Base-by-base conservation (phyloP, 169 alveolate genomes). In the Plasmodium vivax region DNA sequence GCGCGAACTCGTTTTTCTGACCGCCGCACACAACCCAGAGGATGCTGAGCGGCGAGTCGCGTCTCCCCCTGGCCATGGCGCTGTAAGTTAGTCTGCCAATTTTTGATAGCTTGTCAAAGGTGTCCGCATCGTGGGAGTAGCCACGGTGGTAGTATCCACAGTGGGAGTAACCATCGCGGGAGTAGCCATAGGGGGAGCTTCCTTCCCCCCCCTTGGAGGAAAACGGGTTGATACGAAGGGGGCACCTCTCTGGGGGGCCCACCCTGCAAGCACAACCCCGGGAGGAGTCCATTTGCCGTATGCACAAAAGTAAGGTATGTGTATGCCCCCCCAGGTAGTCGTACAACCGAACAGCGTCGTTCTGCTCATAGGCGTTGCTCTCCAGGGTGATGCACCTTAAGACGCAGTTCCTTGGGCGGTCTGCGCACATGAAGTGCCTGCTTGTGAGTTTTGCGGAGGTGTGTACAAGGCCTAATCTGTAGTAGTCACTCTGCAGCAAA, bases 331-430 rank as follows among this genome's bases (percentile, higher is more conserved):
- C 27, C 56, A 84, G 45, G 71, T 84, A 84, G 75, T 84, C 92
- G 71, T 84, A 84, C 34, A 84, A 30, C 6, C 84, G 51, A 2
- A 84, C 83, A 41, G 43, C 72, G 32, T 72, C 72, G 23, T 56
- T 38, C 72, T 84, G 75, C 45, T 84, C 36, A 43, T 23, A 43
- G 4, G 30, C 72, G 30, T 56, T 56, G 14, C 83, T 23, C 8
- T n/a, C 32, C 5, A 68, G 2, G 77, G 77, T 68, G n/a, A 84
- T 54, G 72, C 34, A 71, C 72, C 75, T 84, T 30, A 84, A 56
- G 34, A 84, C 58, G 34, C 92, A 84, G 54, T 84, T 84, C 51
- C 75, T 84, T 84, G 92, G 84, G 19, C 92, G 75, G 30, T 84
- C 92, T 68, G 56, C 68, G 27, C 84, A 84, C 19, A 71, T 41